Conservation (phyloP, 768 basidiomycete species). For the Russula lepida region DNA sequence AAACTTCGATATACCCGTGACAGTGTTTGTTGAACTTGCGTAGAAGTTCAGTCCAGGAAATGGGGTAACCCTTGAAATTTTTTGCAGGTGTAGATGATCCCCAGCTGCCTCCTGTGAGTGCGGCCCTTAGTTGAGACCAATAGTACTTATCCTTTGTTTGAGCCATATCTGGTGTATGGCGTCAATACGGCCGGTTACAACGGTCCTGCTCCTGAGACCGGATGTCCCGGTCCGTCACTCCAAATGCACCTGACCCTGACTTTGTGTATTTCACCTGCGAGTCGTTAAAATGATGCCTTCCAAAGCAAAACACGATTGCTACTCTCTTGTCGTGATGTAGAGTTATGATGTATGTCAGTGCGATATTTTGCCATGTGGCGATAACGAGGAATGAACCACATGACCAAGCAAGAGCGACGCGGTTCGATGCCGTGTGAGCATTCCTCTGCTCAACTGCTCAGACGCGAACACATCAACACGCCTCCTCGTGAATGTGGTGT, state of each 20-base stretch:
- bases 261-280: background rate
- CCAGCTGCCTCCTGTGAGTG: constrained; percentile 72
- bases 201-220: background rate
- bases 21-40: constrained; percentile 87
- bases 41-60: constrained; percentile 73
- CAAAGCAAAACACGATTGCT: too few relatives aligned
- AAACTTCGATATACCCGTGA: constrained; percentile 47
- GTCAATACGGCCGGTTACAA: background rate
- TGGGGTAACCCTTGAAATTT: constrained; percentile 39
- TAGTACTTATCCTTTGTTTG: constrained; percentile 66
- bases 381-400: background rate
- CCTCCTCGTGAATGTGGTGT: constrained; percentile 6
- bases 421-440: constrained; percentile 2
- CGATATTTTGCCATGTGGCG: background rate
- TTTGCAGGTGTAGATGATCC: constrained; percentile 51
- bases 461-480: background rate
- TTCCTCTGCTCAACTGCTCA: background rate
- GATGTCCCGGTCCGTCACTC: background rate
- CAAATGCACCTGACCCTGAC: background rate
- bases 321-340: background rate
- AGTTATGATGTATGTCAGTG: background rate
- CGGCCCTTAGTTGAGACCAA: constrained; percentile 63
- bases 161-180: constrained; percentile 27
- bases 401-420: constrained; percentile 3
- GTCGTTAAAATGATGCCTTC: background rate